A percentile compares a stretch with the other conserved stretches of the same genome.
phyloP scores from a whole-genome alignment of 2,329 filamentous ascomycete species.

The Ceratocystis papillata region DNA sequence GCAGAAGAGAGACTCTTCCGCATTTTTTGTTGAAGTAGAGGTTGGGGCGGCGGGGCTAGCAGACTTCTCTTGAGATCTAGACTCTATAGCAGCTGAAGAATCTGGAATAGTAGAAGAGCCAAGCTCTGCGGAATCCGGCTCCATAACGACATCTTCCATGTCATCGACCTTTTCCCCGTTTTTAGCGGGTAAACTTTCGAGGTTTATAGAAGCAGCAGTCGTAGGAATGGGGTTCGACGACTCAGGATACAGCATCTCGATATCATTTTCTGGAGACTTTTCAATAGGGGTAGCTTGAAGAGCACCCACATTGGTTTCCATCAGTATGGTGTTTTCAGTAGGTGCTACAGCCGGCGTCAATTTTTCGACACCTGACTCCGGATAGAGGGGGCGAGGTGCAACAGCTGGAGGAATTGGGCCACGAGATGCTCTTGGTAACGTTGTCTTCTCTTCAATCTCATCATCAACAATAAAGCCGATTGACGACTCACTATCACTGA shows the following conservation, averaged over 20 bases:
- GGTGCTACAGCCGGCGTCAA: background rate
- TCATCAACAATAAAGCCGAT: slow-evolving; percentile 42
- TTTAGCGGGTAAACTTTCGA: background rate
- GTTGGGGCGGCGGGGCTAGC: slow-evolving; percentile 21
- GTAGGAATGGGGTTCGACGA: background rate
- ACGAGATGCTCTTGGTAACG: too few relatives aligned
- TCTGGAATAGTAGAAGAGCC: background rate
- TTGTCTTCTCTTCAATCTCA: slow-evolving; percentile 13
- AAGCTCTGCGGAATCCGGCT: background rate
- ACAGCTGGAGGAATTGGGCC: background rate
- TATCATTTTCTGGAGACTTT: background rate
- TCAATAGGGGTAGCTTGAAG: background rate
- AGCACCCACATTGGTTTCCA: background rate
- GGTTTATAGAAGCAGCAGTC: background rate
- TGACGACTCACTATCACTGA: slow-evolving; percentile 39
- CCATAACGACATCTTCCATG: slow-evolving; percentile 23
- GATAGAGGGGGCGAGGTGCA: background rate
- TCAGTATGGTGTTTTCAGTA: background rate
- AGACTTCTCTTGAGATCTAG: background rate
- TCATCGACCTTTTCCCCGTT: slow-evolving; percentile 11
- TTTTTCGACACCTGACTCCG: background rate
- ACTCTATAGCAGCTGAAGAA: background rate
- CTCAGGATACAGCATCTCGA: background rate
- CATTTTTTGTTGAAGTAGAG: slow-evolving; percentile 28
- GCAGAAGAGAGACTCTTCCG: slow-evolving; percentile 27